Evolutionary conservation across 495 filamentous ascomycete species (phyloP).

Genomic region (Annulohypoxylon moriforme): DNA sequence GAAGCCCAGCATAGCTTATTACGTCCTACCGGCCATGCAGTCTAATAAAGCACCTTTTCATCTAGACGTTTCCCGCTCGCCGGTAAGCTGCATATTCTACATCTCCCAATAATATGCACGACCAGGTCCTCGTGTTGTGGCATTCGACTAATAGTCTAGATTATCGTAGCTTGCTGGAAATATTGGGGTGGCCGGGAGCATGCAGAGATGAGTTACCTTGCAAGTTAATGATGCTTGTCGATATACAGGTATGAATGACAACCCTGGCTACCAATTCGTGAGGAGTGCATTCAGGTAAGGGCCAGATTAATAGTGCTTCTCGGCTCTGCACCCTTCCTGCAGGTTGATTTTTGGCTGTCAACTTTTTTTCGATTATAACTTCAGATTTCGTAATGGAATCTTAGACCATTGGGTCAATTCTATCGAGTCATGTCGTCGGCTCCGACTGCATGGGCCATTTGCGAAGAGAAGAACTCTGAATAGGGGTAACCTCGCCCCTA

Average conservation of each 20-base stretch:
- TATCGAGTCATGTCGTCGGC: background rate
- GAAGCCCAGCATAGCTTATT: background rate
- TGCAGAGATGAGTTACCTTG: background rate
- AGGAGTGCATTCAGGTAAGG: constrained; percentile 27
- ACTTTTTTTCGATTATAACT: background rate
- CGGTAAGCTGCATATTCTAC: constrained; percentile 24
- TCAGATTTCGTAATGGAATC: background rate
- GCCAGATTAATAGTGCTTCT: constrained; percentile 14
- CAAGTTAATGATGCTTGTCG: background rate
- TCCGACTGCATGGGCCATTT: background rate
- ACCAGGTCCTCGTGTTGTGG: constrained; percentile 25
- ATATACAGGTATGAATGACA: background rate
- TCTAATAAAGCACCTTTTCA: constrained; percentile 16
- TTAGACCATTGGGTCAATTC: background rate
- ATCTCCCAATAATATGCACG: constrained; percentile 21
- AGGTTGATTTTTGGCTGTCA: background rate
- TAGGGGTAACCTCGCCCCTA: background rate
- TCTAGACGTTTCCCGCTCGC: constrained; percentile 9
- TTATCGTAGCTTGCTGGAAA: background rate
- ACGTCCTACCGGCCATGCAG: constrained; percentile 31
- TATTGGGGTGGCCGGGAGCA: constrained; percentile 14
- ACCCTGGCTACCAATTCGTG: background rate
- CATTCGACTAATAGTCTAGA: background rate
- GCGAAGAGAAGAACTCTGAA: background rate
- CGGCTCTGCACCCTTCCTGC: constrained; percentile 7